Base-by-base conservation (phyloP, 1,139 yeast species). In the Blastobotrys elegans region DNA sequence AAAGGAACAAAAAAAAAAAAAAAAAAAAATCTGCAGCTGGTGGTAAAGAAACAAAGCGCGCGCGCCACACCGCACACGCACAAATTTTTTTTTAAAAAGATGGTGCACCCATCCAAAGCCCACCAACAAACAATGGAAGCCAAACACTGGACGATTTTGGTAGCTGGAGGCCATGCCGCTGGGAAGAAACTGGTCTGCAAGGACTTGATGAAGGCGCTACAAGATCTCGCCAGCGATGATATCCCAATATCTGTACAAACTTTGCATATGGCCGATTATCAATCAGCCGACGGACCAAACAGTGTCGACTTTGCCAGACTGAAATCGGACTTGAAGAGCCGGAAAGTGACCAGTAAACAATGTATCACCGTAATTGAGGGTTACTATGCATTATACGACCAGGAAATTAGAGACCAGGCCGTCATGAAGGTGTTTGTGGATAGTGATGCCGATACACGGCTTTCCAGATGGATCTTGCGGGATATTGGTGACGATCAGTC, bases 361-460 rank as follows among this genome's bases (percentile, higher is more conserved):
- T 51, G 49, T 4, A 71, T 86, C 8, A 65, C 81, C 11, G 67
- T 89, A 10, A 76, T 88, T 1, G 84, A 83, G 62, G 97, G 97
- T 0, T 70, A 84, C 31, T 89, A 89, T 61, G 94, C 96, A 0
- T 70, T 90, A 35, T 84, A 80, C 60, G 83, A 87, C 60, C 68
- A 69, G 43, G 72, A 71, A 29, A 64, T 90, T n/a, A 68, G 86
- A 37, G 71, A 71, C 3, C 56, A 75, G 61, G 80, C 92, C 0
- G 73, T 79, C 2, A 71, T 89, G 57, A 83, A 80, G 58, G 80
- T 89, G 2, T 90, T 83, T 59, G 74, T 89, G n/a, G 94, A 86
- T 56, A 77, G 90, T 54, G 97, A 90, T 63, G 80, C 94, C 1
- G 97, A 90, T 63, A 79, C 86, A 4, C 70, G 97, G 50, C 68